phyloP scores from a whole-genome alignment of 2,329 filamentous ascomycete genomes.

The Curvularia verruculosa region DNA sequence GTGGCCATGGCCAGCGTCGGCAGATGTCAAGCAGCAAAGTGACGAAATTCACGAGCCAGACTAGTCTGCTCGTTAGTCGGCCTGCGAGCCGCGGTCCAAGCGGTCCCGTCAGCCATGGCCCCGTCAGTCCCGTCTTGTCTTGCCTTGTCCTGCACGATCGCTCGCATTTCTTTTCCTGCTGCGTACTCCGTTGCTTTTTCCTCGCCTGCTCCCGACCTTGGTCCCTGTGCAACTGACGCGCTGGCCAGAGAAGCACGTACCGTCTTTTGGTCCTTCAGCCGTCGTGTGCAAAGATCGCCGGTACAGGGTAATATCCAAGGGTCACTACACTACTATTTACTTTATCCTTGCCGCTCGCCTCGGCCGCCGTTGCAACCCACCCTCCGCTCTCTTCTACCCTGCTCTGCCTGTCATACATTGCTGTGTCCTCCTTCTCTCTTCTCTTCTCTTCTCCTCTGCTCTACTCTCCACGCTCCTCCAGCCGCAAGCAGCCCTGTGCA shows the following conservation, averaged over 20 bases:
- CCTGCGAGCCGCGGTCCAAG: constrained; percentile 28
- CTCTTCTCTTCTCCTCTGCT: neutral
- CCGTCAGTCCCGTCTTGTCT: no score
- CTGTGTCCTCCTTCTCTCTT: neutral
- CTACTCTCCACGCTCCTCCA: neutral
- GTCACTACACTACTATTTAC: constrained; percentile 20
- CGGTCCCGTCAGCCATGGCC: neutral
- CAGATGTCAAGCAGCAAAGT: constrained; percentile 20
- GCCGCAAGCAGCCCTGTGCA: neutral
- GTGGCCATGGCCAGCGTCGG: constrained; percentile 27
- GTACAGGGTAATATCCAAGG: constrained; percentile 24
- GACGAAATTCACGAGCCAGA: constrained; percentile 26
- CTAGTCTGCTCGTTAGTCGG: neutral
- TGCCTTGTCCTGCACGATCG: constrained; percentile 1
- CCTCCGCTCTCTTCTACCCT: constrained; percentile 1
- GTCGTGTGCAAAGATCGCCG: constrained; percentile 17
- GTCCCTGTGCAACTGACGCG: constrained; percentile 8
- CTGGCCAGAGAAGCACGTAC: constrained; percentile 5
- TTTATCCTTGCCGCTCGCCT: constrained; percentile 24
- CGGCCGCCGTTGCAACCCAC: constrained; percentile 7
- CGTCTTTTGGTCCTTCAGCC: constrained; percentile 16
- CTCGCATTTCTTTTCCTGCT: neutral
- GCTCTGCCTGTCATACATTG: neutral
- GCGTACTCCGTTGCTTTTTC: constrained; percentile 11
- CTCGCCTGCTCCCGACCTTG: constrained; percentile 14